These are phyloP conservation scores for Ustilago trichophora DNA, from an alignment of 1,284 basidiomycete species.

Conservation along the genomic window DNA sequence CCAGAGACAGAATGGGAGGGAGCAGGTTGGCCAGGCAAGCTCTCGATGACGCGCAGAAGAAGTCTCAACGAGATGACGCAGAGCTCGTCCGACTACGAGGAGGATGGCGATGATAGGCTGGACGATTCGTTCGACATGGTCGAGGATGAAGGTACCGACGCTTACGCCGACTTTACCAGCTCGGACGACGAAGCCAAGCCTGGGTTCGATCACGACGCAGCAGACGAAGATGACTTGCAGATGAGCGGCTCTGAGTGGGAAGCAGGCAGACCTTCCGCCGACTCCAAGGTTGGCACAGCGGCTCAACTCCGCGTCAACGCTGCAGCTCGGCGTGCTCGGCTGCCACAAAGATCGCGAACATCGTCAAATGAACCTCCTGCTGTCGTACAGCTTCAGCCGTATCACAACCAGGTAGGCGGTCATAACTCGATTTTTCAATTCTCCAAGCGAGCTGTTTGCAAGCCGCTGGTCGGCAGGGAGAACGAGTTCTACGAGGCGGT, in stretches of 20 bases:
- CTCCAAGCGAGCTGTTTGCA: conserved; percentile 96
- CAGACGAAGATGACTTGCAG: conserved; percentile 42
- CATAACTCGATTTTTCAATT: conserved; percentile 98
- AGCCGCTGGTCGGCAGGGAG: conserved; percentile 95
- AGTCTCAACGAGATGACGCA: conserved; percentile 31
- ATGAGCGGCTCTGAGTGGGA: conserved; percentile 49
- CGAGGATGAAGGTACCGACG: conserved; percentile 15
- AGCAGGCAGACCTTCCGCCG: background rate
- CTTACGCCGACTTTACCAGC: conserved; percentile 17
- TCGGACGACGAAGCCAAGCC: conserved; percentile 23
- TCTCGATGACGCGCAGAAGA: conserved; percentile 30
- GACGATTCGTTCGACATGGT: conserved; percentile 27
- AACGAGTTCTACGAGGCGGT: conserved; percentile 98
- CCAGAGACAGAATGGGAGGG: conserved; percentile 36
- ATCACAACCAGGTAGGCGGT: conserved; percentile 96
- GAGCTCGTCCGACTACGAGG: conserved; percentile 42
- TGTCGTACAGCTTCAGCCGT: conserved; percentile 87
- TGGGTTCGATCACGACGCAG: conserved; percentile 20
- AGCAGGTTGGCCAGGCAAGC: conserved; percentile 26
- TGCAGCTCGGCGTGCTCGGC: conserved; percentile 3
- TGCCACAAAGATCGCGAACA: conserved; percentile 6
- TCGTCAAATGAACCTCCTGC: conserved; percentile 37
- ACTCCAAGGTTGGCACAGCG: background rate
- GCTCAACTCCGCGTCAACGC: background rate
- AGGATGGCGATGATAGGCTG: conserved; percentile 26